Evolutionary conservation across 2,329 filamentous ascomycete species (phyloP), one percentile per base, ranked within the genome.

Genomic region (Scedosporium aurantiacum): DNA sequence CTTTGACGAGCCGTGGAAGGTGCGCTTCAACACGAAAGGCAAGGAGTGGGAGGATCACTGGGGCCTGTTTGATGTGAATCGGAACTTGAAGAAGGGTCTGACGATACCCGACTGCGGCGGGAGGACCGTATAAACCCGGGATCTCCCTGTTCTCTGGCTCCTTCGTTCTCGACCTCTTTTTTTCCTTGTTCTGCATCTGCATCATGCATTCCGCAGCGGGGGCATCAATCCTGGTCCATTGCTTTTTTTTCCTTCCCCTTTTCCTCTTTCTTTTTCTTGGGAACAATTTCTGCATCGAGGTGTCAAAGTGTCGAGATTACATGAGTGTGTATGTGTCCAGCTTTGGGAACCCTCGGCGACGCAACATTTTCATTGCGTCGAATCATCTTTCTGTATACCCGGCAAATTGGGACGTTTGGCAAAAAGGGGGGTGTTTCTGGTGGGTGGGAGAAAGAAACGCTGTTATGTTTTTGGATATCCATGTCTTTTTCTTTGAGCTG

Each of bases 1-100:
- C 8, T 97, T 97, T 71, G 93, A 97, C 71, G 93, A 97, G 79
- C 91, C 91, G 2, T 97, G 93, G 93, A 97, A 97, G 77, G 78
- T 88, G 61, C 70, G 73, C 18, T 96, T 86, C 75, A 88, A 97
- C 72, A 78, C 77, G 4, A 74, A 74, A 62, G 77, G 79, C 47
- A 79, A 93, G 76, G 80, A 89, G 60, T 97, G 92, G 92, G 93
- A 97, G 76, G 90, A 96, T 71, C 89, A 96, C 72, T 97, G 93
- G 93, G 93, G 94, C 8, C 76, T 97, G 14, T 86, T 97, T 84
- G 90, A 95, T 67, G 82, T 90, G 3, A 81, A 91, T 68, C 84
- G 93, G 62, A 90, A 92, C 41, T 76, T 97, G 67, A 97, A 97
- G 75, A 69, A 81, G 0, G 92, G 92, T 1, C 75, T 97, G 68